Percentiles rank a stretch among this genome's conserved stretches.
Evolutionary conservation across 164 flowering plant genomes (phyloP).

Genomic region (Stephania cephalantha): DNA sequence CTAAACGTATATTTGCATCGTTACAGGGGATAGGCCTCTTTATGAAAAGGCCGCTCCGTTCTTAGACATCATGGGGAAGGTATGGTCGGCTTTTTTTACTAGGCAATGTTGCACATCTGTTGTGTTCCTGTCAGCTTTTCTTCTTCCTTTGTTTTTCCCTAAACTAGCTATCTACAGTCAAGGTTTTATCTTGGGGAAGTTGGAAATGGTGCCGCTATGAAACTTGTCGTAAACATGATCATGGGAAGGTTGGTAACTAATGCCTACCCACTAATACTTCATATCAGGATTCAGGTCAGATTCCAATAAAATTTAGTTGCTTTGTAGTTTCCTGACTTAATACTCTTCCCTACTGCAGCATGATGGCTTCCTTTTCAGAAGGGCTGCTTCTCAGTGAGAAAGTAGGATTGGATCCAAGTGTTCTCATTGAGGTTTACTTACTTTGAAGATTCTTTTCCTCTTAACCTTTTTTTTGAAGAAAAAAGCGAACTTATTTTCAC

Average conservation of each 20-base stretch:
- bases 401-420: constrained; percentile 79
- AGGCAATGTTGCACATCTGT: neutral
- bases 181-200: constrained; percentile 89
- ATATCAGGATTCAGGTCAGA: neutral
- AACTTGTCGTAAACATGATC: constrained; percentile 94
- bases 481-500: neutral
- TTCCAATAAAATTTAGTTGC: neutral
- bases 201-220: constrained; percentile 99
- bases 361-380: constrained; percentile 98
- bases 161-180: constrained; percentile 41
- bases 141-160: neutral
- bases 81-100: constrained; percentile 15
- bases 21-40: constrained; percentile 69
- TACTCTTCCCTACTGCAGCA: constrained; percentile 35
- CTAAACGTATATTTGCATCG: constrained; percentile 21
- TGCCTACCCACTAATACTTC: neutral
- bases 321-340: neutral
- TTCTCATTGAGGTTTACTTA: constrained; percentile 62
- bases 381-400: constrained; percentile 82
- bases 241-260: constrained; percentile 76
- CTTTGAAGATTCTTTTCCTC: neutral
- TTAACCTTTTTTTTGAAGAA: neutral
- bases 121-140: neutral
- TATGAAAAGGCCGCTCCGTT: constrained; percentile 61
- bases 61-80: constrained; percentile 97